Conservation (phyloP, 2,329 filamentous ascomycete genomes). For the Metarhizium robertsii region DNA sequence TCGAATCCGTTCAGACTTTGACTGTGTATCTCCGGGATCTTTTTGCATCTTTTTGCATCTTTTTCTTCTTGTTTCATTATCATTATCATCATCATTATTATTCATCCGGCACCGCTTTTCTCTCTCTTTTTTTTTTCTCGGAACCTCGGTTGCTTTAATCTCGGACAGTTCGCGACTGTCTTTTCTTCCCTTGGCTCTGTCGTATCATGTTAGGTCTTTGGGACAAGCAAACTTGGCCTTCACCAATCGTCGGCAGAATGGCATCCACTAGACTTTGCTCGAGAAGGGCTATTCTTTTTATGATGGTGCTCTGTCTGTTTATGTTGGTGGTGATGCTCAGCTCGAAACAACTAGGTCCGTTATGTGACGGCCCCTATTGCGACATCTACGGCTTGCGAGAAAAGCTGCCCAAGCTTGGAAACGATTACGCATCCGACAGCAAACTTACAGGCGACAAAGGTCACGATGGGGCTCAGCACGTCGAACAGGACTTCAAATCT, state of each 20-base stretch:
- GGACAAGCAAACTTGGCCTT: conserved; percentile 3
- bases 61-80: background rate
- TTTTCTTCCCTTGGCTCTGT: background rate
- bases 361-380: conserved; percentile 20
- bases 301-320: conserved; percentile 18
- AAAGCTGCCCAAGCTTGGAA: conserved; percentile 4
- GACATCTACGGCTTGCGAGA: conserved; percentile 4
- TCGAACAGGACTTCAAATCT: conserved; percentile 6
- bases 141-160: background rate
- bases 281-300: conserved; percentile 16
- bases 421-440: background rate
- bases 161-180: background rate
- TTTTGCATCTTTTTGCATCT: background rate
- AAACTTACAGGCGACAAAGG: background rate
- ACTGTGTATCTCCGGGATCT: background rate
- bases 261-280: conserved; percentile 17
- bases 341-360: conserved; percentile 20
- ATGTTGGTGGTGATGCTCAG: conserved; percentile 23
- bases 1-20: background rate
- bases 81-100: background rate
- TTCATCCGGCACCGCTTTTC: background rate
- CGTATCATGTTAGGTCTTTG: conserved; percentile 4
- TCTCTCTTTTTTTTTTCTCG: background rate
- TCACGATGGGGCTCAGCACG: background rate
- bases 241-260: conserved; percentile 7